Conservation (phyloP, 768 basidiomycete genomes). For the Trichaptum fuscoviolaceum region DNA sequence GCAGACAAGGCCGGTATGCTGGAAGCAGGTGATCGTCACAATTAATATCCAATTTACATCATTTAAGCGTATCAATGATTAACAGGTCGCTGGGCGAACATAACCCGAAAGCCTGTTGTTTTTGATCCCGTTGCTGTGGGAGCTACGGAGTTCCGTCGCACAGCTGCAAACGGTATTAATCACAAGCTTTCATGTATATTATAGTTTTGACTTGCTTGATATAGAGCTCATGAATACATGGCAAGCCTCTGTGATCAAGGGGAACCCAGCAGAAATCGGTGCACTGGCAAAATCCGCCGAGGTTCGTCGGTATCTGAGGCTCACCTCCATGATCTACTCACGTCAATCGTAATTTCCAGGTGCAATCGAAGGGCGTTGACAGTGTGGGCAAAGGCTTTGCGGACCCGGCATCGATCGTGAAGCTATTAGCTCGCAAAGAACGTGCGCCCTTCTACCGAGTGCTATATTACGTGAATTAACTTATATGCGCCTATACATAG, state of each 20-base stretch:
- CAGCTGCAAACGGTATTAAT: slow-evolving; percentile 47
- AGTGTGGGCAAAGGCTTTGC: slow-evolving; percentile 72
- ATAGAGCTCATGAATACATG: slow-evolving; percentile 67
- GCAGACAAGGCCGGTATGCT: slow-evolving; percentile 69
- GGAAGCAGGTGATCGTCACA: slow-evolving; percentile 45
- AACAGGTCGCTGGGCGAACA: slow-evolving; percentile 54
- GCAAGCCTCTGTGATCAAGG: slow-evolving; percentile 91
- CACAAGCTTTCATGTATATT: slow-evolving; percentile 5
- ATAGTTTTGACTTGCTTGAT: slow-evolving; percentile 9
- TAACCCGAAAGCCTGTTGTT: slow-evolving; percentile 66
- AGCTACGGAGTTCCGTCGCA: slow-evolving; percentile 67
- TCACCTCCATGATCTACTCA: background rate
- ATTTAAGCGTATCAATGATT: slow-evolving; percentile 3
- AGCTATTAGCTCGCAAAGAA: slow-evolving; percentile 63
- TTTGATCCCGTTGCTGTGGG: slow-evolving; percentile 94
- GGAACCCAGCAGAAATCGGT: slow-evolving; percentile 87
- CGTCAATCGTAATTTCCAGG: slow-evolving; percentile 35
- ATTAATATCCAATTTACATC: slow-evolving; percentile 6
- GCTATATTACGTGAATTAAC: background rate
- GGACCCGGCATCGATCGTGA: slow-evolving; percentile 68
- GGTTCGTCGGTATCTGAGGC: slow-evolving; percentile 33
- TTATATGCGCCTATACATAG: slow-evolving; percentile 31
- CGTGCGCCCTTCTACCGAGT: slow-evolving; percentile 41
- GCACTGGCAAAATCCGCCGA: slow-evolving; percentile 71
- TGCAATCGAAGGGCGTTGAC: slow-evolving; percentile 79